phyloP scores from a whole-genome alignment of 2,329 filamentous ascomycete genomes.

The Xylaria sp. region DNA sequence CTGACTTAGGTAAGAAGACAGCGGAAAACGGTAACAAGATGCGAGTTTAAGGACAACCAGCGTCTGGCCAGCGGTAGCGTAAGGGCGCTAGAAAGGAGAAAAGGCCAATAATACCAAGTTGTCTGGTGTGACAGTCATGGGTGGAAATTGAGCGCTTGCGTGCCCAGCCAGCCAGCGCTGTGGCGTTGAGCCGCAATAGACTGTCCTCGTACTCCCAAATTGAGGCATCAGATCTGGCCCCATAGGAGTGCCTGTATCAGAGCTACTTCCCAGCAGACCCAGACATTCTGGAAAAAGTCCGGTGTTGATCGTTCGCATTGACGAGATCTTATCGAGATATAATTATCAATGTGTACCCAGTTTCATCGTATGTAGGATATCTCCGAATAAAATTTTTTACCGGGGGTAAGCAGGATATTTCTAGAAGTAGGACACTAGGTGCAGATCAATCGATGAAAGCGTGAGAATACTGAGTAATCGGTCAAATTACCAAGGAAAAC shows the following conservation, averaged over 20 bases:
- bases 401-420: slow-evolving; percentile 11
- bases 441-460: slow-evolving; percentile 4
- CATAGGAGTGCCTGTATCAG: background rate
- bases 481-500: background rate
- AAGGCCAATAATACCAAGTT: slow-evolving; percentile 5
- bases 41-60: slow-evolving; percentile 13
- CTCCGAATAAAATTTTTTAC: slow-evolving; percentile 20
- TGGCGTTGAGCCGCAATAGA: slow-evolving; percentile 32
- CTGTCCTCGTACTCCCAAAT: slow-evolving; percentile 34
- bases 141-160: slow-evolving; percentile 29
- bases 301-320: slow-evolving; percentile 33
- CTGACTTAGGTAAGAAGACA: slow-evolving; percentile 22
- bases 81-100: slow-evolving; percentile 14
- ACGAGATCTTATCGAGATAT: slow-evolving; percentile 29
- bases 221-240: slow-evolving; percentile 25
- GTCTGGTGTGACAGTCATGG: slow-evolving; percentile 22
- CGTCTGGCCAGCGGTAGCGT: background rate
- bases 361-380: slow-evolving; percentile 12
- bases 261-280: slow-evolving; percentile 1
- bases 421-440: slow-evolving; percentile 15
- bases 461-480: background rate
- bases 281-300: slow-evolving; percentile 14
- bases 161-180: slow-evolving; percentile 17
- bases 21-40: slow-evolving; percentile 22
- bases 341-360: slow-evolving; percentile 16